Conservation (phyloP, 2,329 filamentous ascomycete genomes). For the Fusarium napiforme region DNA sequence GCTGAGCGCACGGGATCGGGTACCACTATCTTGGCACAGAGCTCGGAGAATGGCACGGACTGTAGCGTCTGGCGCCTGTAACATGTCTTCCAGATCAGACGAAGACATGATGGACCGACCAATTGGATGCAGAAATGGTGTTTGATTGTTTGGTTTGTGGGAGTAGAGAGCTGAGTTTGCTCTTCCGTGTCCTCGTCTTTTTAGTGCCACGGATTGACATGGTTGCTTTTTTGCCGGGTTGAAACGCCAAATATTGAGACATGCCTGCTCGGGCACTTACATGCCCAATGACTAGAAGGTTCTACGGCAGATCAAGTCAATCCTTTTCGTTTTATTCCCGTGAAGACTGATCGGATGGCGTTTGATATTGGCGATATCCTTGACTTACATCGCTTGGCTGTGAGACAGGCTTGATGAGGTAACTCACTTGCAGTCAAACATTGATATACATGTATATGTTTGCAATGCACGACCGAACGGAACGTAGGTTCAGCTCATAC, state of each 20-base stretch:
- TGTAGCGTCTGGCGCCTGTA: slow-evolving; percentile 6
- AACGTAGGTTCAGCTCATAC: neutral
- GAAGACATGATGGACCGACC: neutral
- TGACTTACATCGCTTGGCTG: neutral
- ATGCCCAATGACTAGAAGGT: neutral
- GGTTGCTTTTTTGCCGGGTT: neutral
- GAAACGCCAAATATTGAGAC: slow-evolving; percentile 18
- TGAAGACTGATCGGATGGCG: neutral
- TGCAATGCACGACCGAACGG: neutral
- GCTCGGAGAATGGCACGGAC: slow-evolving; percentile 25
- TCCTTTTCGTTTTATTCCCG: no score
- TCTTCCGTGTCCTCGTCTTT: neutral
- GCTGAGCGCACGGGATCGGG: neutral
- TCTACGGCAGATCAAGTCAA: neutral
- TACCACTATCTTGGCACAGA: slow-evolving; percentile 11
- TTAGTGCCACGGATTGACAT: neutral
- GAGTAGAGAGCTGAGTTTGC: neutral
- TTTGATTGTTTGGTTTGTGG: neutral
- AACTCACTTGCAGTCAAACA: neutral
- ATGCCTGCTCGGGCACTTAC: neutral
- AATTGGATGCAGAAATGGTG: neutral
- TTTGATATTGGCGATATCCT: neutral
- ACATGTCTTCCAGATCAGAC: neutral
- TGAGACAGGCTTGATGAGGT: neutral
- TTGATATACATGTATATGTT: neutral